Evolutionary conservation across 208 protist genomes (phyloP), one percentile per base, ranked within the genome.

Genomic region (Acanthamoeba triangularis): DNA sequence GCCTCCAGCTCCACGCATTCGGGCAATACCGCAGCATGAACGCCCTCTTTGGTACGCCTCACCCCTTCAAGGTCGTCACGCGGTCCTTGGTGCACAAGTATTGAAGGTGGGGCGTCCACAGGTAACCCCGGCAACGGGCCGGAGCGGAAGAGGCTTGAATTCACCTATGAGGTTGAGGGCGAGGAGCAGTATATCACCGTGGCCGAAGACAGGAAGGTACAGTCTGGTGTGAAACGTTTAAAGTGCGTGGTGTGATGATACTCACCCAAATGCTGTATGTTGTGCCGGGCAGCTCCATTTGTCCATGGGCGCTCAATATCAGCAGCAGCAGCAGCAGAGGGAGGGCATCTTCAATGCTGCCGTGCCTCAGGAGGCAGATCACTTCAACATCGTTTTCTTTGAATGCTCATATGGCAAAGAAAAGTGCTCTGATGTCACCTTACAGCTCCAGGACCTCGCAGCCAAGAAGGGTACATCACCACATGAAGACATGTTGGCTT

Each of bases 81-180:
- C n/a, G n/a, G n/a, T n/a, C n/a, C n/a, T n/a, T n/a, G n/a, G n/a
- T n/a, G n/a, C n/a, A n/a, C n/a, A n/a, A 20, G 20, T 20, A 11
- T 54, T 54, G 0, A 54, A 10, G 7, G 3, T 18, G 49, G 7
- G 49, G 47, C n/a, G n/a, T n/a, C 49, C 7, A 8, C 44, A 90
- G 80, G 80, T 59, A 33, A 90, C 20, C 80, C 80, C 41, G 44
- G 23, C 23, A 18, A 33, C 3, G 80, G 80, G 13, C 5, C 25
- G 2, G 33, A 78, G 18, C 8, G 35, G 25, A 90, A 90, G 80
- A 33, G 16, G 28, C 80, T 90, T 18, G 54, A 63, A 35, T 65
- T 90, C 54, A 47, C 16, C 44, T 90, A 90, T n/a, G 49, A 61
- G 80, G 41, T 90, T 0, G 54, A n/a, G 28, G 80, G 80, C 47